A percentile compares a stretch with the other conserved stretches of the same genome.
phyloP scores from a whole-genome alignment of 371 early-diverging fungal species.

The Apophysomyces variabilis region DNA sequence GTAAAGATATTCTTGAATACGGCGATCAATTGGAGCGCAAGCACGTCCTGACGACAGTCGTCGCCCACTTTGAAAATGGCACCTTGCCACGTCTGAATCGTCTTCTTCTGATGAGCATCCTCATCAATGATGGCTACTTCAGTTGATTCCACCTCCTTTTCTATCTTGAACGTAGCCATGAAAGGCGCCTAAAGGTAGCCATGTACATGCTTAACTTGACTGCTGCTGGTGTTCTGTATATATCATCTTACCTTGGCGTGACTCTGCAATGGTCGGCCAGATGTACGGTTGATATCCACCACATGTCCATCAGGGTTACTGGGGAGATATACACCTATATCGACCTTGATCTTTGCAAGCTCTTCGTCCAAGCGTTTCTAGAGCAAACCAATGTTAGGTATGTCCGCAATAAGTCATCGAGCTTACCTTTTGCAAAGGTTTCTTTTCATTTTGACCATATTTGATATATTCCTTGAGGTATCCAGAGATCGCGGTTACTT shows the following conservation, averaged over 20 bases:
- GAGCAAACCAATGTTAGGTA: not conserved
- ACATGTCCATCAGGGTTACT: slow-evolving; percentile 97
- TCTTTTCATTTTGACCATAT: slow-evolving; percentile 94
- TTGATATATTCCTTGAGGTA: slow-evolving; percentile 95
- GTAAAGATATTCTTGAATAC: slow-evolving; percentile 97
- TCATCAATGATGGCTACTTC: slow-evolving; percentile 56
- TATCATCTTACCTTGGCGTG: slow-evolving; percentile 87
- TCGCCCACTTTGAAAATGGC: slow-evolving; percentile 99
- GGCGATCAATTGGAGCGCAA: slow-evolving; percentile 97
- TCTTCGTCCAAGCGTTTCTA: slow-evolving; percentile 90
- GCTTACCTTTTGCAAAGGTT: slow-evolving; percentile 66
- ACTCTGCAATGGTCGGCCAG: slow-evolving; percentile 96
- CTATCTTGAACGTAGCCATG: slow-evolving; percentile 98
- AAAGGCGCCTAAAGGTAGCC: slow-evolving; percentile 83
- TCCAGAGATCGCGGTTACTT: slow-evolving; percentile 97
- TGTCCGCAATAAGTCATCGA: not conserved
- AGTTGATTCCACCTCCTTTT: slow-evolving; percentile 56
- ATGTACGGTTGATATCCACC: slow-evolving; percentile 93
- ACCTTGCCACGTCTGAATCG: slow-evolving; percentile 69
- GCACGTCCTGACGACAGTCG: slow-evolving; percentile 98
- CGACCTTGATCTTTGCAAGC: slow-evolving; percentile 91
- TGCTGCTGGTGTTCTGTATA: too few species aligned
- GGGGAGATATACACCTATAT: slow-evolving; percentile 97
- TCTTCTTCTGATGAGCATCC: slow-evolving; percentile 33
- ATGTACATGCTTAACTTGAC: too few species aligned